These are phyloP conservation scores for Triglochin maritima DNA, from an alignment of 106 monocot genomes.

Conservation along the genomic window DNA sequence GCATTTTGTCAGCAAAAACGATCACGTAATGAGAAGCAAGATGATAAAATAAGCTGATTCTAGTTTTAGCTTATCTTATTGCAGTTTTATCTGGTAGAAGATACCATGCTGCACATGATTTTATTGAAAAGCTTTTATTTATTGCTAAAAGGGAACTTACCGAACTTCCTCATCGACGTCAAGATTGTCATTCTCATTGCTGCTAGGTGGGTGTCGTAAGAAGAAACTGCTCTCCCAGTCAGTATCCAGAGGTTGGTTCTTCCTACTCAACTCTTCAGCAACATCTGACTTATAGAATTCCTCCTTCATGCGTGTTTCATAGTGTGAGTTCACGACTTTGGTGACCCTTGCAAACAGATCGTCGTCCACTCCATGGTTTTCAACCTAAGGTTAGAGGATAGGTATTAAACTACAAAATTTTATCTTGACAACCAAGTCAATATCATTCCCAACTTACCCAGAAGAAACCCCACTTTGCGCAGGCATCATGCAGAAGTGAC, in stretches of 20 bases:
- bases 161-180: slow-evolving; percentile 18
- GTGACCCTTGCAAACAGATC: slow-evolving; percentile 29
- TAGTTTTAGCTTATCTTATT: no score
- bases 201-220: slow-evolving; percentile 30
- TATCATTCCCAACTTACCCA: slow-evolving; percentile 14
- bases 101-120: no score
- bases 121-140: no score
- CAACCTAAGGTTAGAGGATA: slow-evolving; percentile 19
- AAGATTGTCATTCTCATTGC: slow-evolving; percentile 18
- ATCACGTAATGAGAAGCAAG: background rate
- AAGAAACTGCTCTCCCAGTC: slow-evolving; percentile 57
- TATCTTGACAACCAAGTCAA: background rate
- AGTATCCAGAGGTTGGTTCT: slow-evolving; percentile 2
- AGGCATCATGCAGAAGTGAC: slow-evolving; percentile 27
- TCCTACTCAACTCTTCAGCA: slow-evolving; percentile 18
- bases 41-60: background rate
- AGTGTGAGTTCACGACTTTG: slow-evolving; percentile 31
- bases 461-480: slow-evolving; percentile 42
- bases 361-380: slow-evolving; percentile 43
- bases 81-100: no score
- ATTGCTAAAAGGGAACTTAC: slow-evolving; percentile 12
- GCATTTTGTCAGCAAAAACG: background rate
- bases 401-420: background rate
- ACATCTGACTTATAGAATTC: slow-evolving; percentile 35
- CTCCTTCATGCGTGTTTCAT: slow-evolving; percentile 34